phyloP scores from a whole-genome alignment of 176 grass and related monocot genomes.

The Miscanthus lutarioriparius region DNA sequence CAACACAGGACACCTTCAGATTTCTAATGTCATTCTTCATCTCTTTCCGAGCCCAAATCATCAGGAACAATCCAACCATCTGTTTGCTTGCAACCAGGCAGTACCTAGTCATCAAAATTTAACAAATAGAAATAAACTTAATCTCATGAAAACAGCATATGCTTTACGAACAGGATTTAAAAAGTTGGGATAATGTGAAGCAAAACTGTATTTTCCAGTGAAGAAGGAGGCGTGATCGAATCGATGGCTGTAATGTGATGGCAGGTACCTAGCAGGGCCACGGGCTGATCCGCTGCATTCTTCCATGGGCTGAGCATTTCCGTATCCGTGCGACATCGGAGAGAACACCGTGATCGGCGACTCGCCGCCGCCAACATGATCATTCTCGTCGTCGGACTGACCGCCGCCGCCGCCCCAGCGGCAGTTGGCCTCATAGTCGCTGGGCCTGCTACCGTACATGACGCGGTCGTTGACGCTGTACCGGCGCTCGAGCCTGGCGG shows the following conservation, averaged over 20 bases:
- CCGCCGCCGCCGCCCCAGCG: conserved; percentile 37
- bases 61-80: conserved; percentile 90
- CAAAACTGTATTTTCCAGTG: not conserved
- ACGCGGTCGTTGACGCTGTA: conserved; percentile 80
- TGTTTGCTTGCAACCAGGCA: conserved; percentile 92
- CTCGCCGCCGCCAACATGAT: conserved; percentile 11
- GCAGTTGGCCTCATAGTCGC: conserved; percentile 73
- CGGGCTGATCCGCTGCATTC: conserved; percentile 44
- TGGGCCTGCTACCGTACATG: conserved; percentile 71
- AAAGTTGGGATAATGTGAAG: not conserved
- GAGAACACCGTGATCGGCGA: conserved; percentile 67
- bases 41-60: conserved; percentile 72
- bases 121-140: not conserved
- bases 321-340: conserved; percentile 69
- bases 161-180: not conserved
- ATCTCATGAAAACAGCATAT: conserved; percentile 5
- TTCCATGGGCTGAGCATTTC: conserved; percentile 36
- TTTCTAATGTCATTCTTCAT: conserved; percentile 76
- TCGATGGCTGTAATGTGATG: not conserved
- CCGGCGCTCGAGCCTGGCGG: conserved; percentile 68
- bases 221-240: not conserved
- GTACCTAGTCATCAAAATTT: conserved; percentile 42
- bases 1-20: conserved; percentile 86
- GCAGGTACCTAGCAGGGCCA: conserved; percentile 50
- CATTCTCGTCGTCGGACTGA: conserved; percentile 57